Evolutionary conservation across 2,329 filamentous ascomycete species (phyloP).

Genomic region (Neofusicoccum umdonicola): DNA sequence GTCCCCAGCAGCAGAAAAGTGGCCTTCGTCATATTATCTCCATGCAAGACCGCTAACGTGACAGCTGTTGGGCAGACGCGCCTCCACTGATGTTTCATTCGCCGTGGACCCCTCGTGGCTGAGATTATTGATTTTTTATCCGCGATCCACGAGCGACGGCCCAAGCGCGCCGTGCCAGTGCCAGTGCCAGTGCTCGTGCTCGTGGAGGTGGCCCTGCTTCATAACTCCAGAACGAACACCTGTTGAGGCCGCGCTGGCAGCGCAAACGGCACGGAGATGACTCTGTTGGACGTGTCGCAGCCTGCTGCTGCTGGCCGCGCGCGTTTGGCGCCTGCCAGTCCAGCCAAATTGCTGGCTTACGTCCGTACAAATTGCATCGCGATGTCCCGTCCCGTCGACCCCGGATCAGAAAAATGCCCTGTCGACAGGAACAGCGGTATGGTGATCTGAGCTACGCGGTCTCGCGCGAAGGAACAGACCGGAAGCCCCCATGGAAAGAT

Average conservation of each 20-base stretch:
- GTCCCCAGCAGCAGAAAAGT: background rate
- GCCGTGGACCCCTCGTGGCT: constrained; percentile 7
- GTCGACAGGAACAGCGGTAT: constrained; percentile 6
- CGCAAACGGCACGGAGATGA: background rate
- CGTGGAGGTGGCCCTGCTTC: constrained; percentile 6
- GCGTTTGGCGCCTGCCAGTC: background rate
- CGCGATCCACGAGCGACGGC: constrained; percentile 5
- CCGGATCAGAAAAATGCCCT: background rate
- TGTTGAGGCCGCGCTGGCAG: background rate
- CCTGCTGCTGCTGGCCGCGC: background rate
- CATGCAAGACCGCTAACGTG: background rate
- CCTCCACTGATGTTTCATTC: constrained; percentile 8
- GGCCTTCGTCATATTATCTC: background rate
- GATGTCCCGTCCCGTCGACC: background rate
- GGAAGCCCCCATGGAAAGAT: background rate
- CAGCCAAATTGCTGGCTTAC: no score
- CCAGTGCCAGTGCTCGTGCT: background rate
- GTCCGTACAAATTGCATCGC: background rate
- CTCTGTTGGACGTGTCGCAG: background rate
- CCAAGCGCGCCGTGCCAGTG: background rate
- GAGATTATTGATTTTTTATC: constrained; percentile 8
- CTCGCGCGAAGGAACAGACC: background rate
- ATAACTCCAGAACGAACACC: background rate
- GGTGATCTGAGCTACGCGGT: constrained; percentile 1
- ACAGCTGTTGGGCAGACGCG: background rate